Conservation (phyloP, 1,284 basidiomycete genomes). For the Ganoderma leucocontextum region DNA sequence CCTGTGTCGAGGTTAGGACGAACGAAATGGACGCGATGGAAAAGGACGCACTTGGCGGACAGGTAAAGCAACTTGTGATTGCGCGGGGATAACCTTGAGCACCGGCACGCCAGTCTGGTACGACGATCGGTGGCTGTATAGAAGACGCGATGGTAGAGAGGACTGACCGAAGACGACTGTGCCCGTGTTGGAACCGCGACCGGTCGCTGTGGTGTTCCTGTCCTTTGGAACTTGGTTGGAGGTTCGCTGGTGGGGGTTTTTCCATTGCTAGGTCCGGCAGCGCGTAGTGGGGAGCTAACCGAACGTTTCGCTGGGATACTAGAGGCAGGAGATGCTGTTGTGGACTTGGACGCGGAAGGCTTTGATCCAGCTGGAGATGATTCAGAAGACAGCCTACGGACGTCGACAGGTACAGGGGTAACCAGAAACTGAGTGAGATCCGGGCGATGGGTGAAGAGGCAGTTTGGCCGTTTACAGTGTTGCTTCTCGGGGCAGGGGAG, state of each 20-base stretch:
- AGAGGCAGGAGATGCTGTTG: slow-evolving; percentile 24
- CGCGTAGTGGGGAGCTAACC: slow-evolving; percentile 30
- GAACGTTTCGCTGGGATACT: slow-evolving; percentile 45
- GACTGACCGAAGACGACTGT: slow-evolving; percentile 44
- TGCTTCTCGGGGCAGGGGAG: slow-evolving; percentile 68
- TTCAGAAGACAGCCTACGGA: slow-evolving; percentile 35
- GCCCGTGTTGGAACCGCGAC: slow-evolving; percentile 51
- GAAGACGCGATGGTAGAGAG: background rate
- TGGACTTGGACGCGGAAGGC: slow-evolving; percentile 21
- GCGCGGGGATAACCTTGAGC: slow-evolving; percentile 67
- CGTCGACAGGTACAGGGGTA: slow-evolving; percentile 50
- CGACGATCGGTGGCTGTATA: background rate
- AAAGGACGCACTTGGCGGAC: slow-evolving; percentile 67
- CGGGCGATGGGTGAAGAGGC: slow-evolving; percentile 69
- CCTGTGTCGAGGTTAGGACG: slow-evolving; percentile 46
- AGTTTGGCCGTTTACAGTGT: slow-evolving; percentile 58
- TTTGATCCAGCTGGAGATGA: slow-evolving; percentile 23
- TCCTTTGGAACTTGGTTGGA: slow-evolving; percentile 68
- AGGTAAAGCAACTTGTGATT: slow-evolving; percentile 70
- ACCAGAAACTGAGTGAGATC: slow-evolving; percentile 47
- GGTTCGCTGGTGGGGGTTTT: slow-evolving; percentile 48
- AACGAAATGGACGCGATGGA: background rate
- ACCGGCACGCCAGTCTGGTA: slow-evolving; percentile 69
- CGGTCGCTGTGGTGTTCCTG: slow-evolving; percentile 51
- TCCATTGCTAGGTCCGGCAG: slow-evolving; percentile 28